These are phyloP conservation scores for Globisporangium uncinulatum DNA, from an alignment of 352 stramenopile genomes.

Conservation along the genomic window DNA sequence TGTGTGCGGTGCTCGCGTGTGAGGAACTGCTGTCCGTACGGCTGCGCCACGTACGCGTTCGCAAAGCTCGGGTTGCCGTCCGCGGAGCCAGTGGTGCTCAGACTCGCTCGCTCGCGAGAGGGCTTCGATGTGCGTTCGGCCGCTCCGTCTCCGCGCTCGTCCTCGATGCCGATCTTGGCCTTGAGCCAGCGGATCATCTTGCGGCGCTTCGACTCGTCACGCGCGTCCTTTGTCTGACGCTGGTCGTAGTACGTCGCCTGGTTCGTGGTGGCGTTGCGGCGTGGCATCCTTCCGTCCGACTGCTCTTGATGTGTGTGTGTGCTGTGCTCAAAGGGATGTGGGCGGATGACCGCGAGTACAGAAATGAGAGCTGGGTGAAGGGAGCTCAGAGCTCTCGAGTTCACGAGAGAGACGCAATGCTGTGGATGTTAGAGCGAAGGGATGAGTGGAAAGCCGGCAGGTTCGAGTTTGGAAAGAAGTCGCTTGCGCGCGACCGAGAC, in stretches of 20 bases:
- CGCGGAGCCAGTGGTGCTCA: slow-evolving; percentile 5
- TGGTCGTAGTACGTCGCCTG: slow-evolving; percentile 31
- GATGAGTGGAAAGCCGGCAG: too few species aligned
- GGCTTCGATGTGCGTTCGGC: slow-evolving; percentile 5
- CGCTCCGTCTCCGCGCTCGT: slow-evolving; percentile 16
- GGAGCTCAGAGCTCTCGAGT: too few species aligned
- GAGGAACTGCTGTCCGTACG: slow-evolving; percentile 8
- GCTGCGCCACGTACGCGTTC: not conserved
- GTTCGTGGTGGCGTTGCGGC: slow-evolving; percentile 3
- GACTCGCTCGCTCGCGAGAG: slow-evolving; percentile 1
- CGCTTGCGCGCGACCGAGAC: too few species aligned
- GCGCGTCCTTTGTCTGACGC: slow-evolving; percentile 23
- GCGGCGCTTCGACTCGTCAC: slow-evolving; percentile 49
- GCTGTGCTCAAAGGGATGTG: too few species aligned
- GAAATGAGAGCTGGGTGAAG: too few species aligned
- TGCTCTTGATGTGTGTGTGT: too few species aligned
- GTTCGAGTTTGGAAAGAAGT: too few species aligned
- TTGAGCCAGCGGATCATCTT: slow-evolving; percentile 65
- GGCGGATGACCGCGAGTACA: too few species aligned
- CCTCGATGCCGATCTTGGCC: slow-evolving; percentile 35
- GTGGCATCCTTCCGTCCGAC: too few species aligned
- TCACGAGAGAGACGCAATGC: too few species aligned
- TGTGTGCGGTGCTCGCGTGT: slow-evolving; percentile 15
- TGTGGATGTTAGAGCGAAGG: too few species aligned
- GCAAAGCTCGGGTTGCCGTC: slow-evolving; percentile 4